Evolutionary conservation across 2,329 filamentous ascomycete genomes (phyloP).

Genomic region (Talaromyces sp.): DNA sequence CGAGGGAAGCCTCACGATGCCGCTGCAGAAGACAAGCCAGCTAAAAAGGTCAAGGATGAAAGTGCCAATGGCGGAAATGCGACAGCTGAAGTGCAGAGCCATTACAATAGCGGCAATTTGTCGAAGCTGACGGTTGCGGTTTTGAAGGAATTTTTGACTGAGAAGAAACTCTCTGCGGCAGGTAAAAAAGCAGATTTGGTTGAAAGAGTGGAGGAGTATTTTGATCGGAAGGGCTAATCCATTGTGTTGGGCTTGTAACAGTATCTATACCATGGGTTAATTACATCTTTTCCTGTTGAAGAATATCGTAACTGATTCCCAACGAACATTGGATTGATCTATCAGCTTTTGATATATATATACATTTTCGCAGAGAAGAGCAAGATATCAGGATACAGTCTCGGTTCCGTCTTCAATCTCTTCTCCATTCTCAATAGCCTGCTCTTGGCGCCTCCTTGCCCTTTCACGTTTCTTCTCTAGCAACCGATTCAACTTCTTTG

Average conservation of each 20-base stretch:
- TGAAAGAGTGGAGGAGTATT: constrained; percentile 48
- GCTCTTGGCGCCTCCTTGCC: constrained; percentile 52
- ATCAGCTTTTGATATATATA: neutral
- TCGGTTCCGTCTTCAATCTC: constrained; percentile 46
- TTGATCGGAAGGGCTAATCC: constrained; percentile 41
- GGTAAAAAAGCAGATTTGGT: constrained; percentile 53
- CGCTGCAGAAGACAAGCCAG: constrained; percentile 28
- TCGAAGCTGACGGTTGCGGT: constrained; percentile 48
- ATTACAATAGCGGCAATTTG: constrained; percentile 44
- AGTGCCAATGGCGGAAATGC: constrained; percentile 26
- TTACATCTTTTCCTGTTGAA: neutral
- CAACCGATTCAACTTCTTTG: constrained; percentile 77
- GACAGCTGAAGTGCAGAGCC: constrained; percentile 37
- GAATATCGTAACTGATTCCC: neutral
- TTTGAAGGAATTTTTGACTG: constrained; percentile 47
- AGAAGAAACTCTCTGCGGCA: constrained; percentile 40
- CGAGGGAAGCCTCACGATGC: constrained; percentile 31
- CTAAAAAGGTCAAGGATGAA: constrained; percentile 49
- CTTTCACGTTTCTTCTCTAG: constrained; percentile 66
- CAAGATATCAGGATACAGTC: neutral
- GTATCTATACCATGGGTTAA: neutral
- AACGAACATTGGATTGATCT: neutral
- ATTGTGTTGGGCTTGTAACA: neutral
- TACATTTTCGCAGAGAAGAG: neutral
- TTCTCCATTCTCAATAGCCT: constrained; percentile 53